These are phyloP conservation scores for Rubia tinctorum DNA, from an alignment of 305 asterid genomes.

Conservation along the genomic window DNA sequence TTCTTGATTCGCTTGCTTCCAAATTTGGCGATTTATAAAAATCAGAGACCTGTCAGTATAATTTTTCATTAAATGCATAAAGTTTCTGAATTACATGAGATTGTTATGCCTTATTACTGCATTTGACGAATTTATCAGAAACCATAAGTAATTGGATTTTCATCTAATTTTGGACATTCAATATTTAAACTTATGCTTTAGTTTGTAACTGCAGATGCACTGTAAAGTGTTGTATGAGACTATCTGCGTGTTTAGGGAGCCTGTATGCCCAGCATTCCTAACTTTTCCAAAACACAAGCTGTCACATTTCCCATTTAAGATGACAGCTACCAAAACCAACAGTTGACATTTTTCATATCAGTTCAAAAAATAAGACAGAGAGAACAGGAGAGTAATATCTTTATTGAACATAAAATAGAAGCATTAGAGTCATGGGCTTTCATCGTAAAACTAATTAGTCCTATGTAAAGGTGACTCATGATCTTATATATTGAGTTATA, in stretches of 20 bases:
- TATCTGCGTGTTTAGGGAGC: background rate
- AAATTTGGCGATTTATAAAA: conserved; percentile 60
- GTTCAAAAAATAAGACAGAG: background rate
- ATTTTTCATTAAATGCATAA: background rate
- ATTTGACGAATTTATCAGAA: background rate
- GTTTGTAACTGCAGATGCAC: background rate
- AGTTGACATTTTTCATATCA: background rate
- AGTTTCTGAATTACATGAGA: background rate
- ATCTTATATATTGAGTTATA: too few relatives aligned
- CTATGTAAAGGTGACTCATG: too few relatives aligned
- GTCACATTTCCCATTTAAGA: conserved; percentile 1
- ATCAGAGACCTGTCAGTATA: conserved; percentile 59
- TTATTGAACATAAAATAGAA: background rate
- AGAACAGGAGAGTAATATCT: background rate
- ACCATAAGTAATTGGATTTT: background rate
- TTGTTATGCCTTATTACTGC: background rate
- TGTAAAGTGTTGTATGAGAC: background rate
- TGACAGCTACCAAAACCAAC: background rate
- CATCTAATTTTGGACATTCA: background rate
- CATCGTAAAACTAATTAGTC: too few relatives aligned
- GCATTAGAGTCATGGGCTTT: background rate
- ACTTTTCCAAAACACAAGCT: background rate
- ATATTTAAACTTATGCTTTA: background rate
- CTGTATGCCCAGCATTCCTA: background rate
- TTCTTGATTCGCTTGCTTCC: conserved; percentile 54